Base-by-base conservation (phyloP, 306 rosid genomes). In the Macrotyloma uniflorum region DNA sequence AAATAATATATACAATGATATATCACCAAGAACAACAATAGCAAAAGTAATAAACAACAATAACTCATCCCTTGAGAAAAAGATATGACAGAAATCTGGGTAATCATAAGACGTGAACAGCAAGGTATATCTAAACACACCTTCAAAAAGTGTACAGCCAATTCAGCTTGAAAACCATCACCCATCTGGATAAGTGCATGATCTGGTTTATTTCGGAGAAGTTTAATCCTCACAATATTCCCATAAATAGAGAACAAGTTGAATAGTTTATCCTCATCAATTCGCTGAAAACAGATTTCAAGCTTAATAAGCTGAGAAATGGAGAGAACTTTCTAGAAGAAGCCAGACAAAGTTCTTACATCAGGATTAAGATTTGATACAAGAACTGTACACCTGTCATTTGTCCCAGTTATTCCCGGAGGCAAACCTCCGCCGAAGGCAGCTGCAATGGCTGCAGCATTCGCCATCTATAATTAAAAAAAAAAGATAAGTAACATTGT, bases 111-210 rank as follows among this genome's bases (percentile, higher is more conserved):
- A 80, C 30, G 47, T 5, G 15, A 26, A 23, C 24, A 23, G 49
- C 79, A 23, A 76, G 64, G 45, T 58, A 77, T 35, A 47, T 47
- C 4, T 73, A 78, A 79, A 76, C 87, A 50, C 47, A 93, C 98
- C 98, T 91, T 93, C 83, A 93, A 77, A 75, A 91, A 93, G 89
- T 93, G 95, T 5, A 93, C 97, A 13, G 98, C 98, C 78, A 93
- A 68, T 87, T 93, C 97, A 70, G 98, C 96, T 80, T 93, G 98
- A 77, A 93, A 93, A 74, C 98, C 98, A 83, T 93, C 97, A 36
- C 97, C 97, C 98, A 93, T 93, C 90, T 93, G 93, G 51, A 93
- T 79, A 32, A 93, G 98, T 22, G 98, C 98, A 75, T 91, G 97
- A 83, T 93, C 98, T 42, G 98, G 93, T 82, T 93, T 93, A 77